Conservation (phyloP, 2,329 filamentous ascomycete species). For the Aureobasidium sp. region DNA sequence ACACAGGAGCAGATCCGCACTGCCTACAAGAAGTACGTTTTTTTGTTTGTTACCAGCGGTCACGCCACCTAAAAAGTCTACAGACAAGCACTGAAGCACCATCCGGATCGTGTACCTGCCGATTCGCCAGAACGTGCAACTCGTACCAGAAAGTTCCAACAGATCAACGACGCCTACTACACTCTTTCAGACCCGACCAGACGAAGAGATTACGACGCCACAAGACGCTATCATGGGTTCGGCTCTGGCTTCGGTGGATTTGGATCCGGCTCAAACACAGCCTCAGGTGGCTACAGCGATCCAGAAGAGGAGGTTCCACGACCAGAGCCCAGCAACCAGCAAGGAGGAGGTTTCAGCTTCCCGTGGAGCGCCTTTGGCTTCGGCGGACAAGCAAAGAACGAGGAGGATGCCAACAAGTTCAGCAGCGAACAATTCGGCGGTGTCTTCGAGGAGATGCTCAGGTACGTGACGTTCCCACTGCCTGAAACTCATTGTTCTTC, state of each 20-base stretch:
- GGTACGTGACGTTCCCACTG: background rate
- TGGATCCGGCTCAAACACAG: conserved; percentile 29
- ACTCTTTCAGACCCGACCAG: conserved; percentile 73
- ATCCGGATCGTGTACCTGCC: conserved; percentile 80
- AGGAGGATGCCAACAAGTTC: conserved; percentile 39
- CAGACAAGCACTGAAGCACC: conserved; percentile 80
- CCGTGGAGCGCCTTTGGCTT: conserved; percentile 70
- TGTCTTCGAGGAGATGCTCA: conserved; percentile 46
- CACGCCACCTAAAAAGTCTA: conserved; percentile 54
- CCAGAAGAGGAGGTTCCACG: conserved; percentile 42
- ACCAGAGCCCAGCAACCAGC: conserved; percentile 12
- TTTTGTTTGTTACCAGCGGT: conserved; percentile 32
- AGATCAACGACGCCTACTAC: conserved; percentile 89
- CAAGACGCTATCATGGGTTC: conserved; percentile 51
- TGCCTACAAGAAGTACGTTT: conserved; percentile 72
- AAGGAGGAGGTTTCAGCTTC: conserved; percentile 24
- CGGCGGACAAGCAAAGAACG: conserved; percentile 36
- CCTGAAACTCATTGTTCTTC: background rate
- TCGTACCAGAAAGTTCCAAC: conserved; percentile 82
- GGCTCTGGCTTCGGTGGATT: conserved; percentile 17
- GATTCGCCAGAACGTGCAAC: conserved; percentile 73
- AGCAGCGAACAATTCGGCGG: conserved; percentile 79
- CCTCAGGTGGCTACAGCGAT: conserved; percentile 34
- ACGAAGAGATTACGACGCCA: conserved; percentile 75
- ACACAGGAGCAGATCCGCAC: conserved; percentile 77